Conservation (phyloP, 768 basidiomycete genomes). For the Dioszegia hungarica region DNA sequence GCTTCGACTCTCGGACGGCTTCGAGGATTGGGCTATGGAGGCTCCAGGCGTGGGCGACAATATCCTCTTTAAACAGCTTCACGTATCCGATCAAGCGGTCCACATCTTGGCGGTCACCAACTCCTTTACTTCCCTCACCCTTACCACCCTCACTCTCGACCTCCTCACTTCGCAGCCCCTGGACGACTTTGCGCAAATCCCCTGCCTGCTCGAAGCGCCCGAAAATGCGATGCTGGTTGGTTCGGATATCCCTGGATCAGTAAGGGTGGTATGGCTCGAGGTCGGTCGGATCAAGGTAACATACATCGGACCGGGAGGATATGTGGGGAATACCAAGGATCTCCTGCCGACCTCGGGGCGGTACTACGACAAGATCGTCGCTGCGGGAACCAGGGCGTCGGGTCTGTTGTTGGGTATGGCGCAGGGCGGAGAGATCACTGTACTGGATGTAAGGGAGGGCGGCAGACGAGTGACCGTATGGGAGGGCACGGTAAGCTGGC, state of each 20-base stretch:
- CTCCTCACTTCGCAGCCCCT: conserved; percentile 55
- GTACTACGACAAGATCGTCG: conserved; percentile 57
- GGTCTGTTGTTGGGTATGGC: conserved; percentile 63
- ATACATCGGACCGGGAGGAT: conserved; percentile 16
- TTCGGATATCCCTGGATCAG: conserved; percentile 13
- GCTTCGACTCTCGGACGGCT: conserved; percentile 56
- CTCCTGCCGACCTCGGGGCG: conserved; percentile 25
- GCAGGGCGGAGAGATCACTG: conserved; percentile 57
- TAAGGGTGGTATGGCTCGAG: conserved; percentile 55
- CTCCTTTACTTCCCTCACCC: conserved; percentile 57
- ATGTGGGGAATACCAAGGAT: conserved; percentile 27
- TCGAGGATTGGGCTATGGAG: conserved; percentile 67
- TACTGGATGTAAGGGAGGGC: conserved; percentile 56
- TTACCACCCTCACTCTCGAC: conserved; percentile 64
- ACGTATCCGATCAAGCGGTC: conserved; percentile 56
- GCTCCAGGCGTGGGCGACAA: conserved; percentile 61
- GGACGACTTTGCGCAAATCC: conserved; percentile 53
- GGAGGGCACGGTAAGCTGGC: conserved; percentile 57
- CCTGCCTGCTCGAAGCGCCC: conserved; percentile 54
- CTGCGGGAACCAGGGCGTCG: conserved; percentile 58
- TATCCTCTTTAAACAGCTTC: conserved; percentile 62
- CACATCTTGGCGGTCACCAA: conserved; percentile 60
- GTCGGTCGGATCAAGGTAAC: conserved; percentile 55
- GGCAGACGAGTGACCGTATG: conserved; percentile 54
- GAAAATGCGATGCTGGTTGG: conserved; percentile 50